Base-by-base conservation (phyloP, 768 basidiomycete genomes). In the Kwoniella sp. region DNA sequence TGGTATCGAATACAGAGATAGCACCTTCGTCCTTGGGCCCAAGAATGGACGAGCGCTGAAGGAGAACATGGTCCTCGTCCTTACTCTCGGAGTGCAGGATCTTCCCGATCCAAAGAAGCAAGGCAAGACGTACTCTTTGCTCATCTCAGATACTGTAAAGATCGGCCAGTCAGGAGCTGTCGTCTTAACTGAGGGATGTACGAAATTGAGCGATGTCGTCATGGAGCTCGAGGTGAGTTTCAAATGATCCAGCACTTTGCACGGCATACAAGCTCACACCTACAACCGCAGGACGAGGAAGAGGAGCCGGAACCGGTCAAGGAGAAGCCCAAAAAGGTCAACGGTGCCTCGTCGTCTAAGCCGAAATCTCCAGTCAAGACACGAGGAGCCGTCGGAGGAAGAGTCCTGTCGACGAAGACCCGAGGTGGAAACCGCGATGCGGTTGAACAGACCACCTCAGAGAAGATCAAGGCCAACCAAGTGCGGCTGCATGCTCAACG, bases 1-100 rank as follows among this genome's bases (percentile, higher is more conserved):
- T 79, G 95, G 95, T 5, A 87, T 97, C 77, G 95, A 99, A 79
- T 97, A 94, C 82, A 87, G 93, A 47, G 95, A 99, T 76, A 87
- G 89, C 11, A 84, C 87, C 0, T 96, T 93, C 78, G 82, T 93
- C 13, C 83, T 98, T 38, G 89, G 89, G 4, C 68, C 87, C 8
- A 98, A 95, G 83, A 95, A 92, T 73, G 82, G 82, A 7, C 87
- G 89, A 11, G 82, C 82, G 15, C 78, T 97, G 55, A 87, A 86
- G 74, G 83, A 87, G 58, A 88, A 89, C 74, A 96, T 95, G 93
- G 85, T 91, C 28, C 84, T 96, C 78, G 91, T 89, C 75, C 83
- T 99, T 34, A 86, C 86, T 22, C 84, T 98, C 55, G 93, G 93
- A 2, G 93, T 98, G 79, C 85, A 88, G 28, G 91, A 91, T 66